Evolutionary conservation across 495 filamentous ascomycete genomes (phyloP), one percentile per base, ranked within the genome.

Genomic region (Penicillium diatomitis): DNA sequence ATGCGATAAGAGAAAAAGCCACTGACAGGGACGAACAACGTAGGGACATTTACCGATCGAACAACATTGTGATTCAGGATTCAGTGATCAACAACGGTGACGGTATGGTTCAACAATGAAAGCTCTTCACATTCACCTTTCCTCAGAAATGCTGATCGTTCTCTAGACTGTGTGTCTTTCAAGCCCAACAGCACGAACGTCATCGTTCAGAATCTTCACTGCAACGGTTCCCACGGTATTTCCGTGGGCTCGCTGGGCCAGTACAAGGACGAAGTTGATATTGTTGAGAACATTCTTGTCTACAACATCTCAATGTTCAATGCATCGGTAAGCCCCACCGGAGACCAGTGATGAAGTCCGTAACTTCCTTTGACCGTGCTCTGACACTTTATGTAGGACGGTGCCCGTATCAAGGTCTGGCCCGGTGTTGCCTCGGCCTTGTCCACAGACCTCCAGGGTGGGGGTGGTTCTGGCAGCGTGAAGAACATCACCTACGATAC

Each of bases 131-230:
- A 20, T 20, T 29, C 44, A 9, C 0, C 39, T 41, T 3, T n/a
- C 10, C 8, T 32, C n/a, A 0, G 29, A 5, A 12, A 44, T 49
- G 31, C 54, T 62, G 31, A 53, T 44, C 3, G 41, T 12, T 35
- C 49, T 8, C 2, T 31, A 71, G 76, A 87, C 57, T 87, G 83
- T 50, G 83, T 87, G n/a, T 81, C 81, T 8, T 86, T 87, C 74
- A 87, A 88, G 62, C 84, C 84, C 2, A 87, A 87, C 61, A 81
- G 74, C 60, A 86, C 82, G n/a, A 72, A 87, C 46, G 81, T 88
- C 46, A 66, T 88, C 5, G 77, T 87, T 11, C 82, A 87, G 61
- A 83, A 83, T 48, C 60, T 88, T 12, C 68, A 71, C 47, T 88
- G 85, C 65, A 83, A 82, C 48, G 85, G 85, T 41, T 86, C 81